phyloP scores from a whole-genome alignment of 352 stramenopile species.

The Thalassiosira delicatula region DNA sequence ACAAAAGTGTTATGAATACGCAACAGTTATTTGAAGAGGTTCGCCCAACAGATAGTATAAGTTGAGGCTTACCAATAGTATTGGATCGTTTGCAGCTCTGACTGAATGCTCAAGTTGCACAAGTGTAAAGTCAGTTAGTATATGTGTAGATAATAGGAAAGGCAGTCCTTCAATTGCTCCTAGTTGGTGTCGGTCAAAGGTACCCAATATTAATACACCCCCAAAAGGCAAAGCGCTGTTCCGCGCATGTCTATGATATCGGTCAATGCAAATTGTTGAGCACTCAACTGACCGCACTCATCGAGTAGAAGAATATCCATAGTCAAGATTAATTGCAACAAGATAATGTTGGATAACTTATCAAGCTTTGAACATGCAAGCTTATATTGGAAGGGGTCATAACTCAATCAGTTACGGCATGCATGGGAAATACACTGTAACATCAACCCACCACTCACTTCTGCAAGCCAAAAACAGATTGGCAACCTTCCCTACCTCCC shows the following conservation, averaged over 20 bases:
- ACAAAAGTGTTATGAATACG: too few relatives aligned
- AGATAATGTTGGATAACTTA: conserved; percentile 28
- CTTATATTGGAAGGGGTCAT: too few relatives aligned
- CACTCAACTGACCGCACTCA: conserved; percentile 47
- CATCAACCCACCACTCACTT: too few relatives aligned
- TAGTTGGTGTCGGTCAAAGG: conserved; percentile 51
- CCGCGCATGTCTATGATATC: conserved; percentile 34
- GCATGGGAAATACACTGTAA: too few relatives aligned
- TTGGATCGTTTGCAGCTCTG: conserved; percentile 28
- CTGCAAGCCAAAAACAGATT: too few relatives aligned
- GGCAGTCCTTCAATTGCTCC: conserved; percentile 47
- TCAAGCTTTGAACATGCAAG: conserved; percentile 38
- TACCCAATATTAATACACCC: conserved; percentile 50
- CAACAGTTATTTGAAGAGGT: too few relatives aligned
- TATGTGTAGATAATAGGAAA: conserved; percentile 45
- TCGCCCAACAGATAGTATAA: conserved; percentile 22
- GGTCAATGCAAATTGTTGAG: conserved; percentile 56
- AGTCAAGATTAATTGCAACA: conserved; percentile 40
- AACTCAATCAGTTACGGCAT: too few relatives aligned
- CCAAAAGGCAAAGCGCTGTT: conserved; percentile 42
- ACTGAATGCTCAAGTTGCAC: conserved; percentile 49
- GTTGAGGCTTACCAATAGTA: conserved; percentile 42
- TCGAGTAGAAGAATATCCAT: conserved; percentile 56
- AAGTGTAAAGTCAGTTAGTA: conserved; percentile 53
- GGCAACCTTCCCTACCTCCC: too few relatives aligned